A percentile compares a stretch with the other conserved stretches of the same genome.
Evolutionary conservation across 2,329 filamentous ascomycete genomes (phyloP).

Genomic region (Apiospora malaysiana): DNA sequence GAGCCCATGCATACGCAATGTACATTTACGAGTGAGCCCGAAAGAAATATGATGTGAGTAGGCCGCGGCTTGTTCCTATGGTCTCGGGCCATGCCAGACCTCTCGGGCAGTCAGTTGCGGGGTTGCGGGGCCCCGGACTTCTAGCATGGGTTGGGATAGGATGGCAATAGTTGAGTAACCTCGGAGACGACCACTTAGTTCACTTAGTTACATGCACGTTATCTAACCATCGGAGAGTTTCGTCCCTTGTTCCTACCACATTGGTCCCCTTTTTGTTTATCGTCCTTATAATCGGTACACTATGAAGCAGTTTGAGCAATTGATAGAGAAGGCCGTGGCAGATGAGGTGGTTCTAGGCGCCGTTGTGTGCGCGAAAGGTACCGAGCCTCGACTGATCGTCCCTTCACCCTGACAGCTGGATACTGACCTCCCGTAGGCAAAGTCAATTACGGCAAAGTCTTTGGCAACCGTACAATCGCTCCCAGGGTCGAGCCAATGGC

Average conservation of each 20-base stretch:
- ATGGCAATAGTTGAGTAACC: background rate
- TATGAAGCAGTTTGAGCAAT: slow-evolving; percentile 27
- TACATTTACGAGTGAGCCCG: too few species aligned
- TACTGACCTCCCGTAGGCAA: slow-evolving; percentile 25
- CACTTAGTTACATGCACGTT: background rate
- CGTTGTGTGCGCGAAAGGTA: slow-evolving; percentile 28
- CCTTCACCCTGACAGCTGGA: background rate
- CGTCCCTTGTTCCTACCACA: background rate
- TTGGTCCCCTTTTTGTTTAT: too few species aligned
- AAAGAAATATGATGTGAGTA: too few species aligned
- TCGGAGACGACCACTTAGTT: background rate
- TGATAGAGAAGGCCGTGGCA: slow-evolving; percentile 25
- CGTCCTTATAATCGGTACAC: background rate
- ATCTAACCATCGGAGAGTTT: background rate
- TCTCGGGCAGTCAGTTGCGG: too few species aligned
- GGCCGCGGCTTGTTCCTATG: too few species aligned
- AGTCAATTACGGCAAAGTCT: slow-evolving; percentile 27
- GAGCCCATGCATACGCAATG: too few species aligned
- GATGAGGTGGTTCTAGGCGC: slow-evolving; percentile 26
- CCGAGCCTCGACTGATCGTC: background rate
- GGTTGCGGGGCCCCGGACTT: slow-evolving; percentile 8
- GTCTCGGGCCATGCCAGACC: too few species aligned
- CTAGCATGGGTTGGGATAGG: background rate
- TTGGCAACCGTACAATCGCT: slow-evolving; percentile 23
- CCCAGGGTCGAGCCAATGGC: slow-evolving; percentile 24